A percentile compares a stretch with the other conserved stretches of the same genome.
These are phyloP conservation scores for Talaromyces borbonicus DNA, from an alignment of 495 filamentous ascomycete species.

Conservation along the genomic window DNA sequence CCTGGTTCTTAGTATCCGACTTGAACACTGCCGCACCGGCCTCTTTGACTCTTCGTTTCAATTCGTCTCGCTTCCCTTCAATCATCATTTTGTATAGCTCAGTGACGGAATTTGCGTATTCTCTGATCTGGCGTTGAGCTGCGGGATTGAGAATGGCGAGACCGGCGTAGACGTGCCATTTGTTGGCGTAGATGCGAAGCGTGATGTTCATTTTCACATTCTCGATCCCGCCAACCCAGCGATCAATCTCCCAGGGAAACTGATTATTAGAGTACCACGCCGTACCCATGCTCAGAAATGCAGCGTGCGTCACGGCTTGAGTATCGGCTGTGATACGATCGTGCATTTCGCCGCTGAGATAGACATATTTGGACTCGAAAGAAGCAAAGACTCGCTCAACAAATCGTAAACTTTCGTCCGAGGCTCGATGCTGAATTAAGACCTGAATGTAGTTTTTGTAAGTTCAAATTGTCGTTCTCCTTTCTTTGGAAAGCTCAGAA, in stretches of 20 bases:
- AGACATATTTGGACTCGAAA: constrained; percentile 71
- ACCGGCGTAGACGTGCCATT: constrained; percentile 98
- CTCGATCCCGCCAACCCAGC: constrained; percentile 94
- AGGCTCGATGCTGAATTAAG: constrained; percentile 84
- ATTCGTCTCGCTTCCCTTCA: constrained; percentile 66
- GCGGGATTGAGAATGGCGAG: constrained; percentile 92
- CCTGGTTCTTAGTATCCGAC: constrained; percentile 41
- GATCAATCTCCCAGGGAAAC: constrained; percentile 89
- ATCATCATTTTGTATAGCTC: constrained; percentile 96
- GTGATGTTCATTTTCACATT: constrained; percentile 99
- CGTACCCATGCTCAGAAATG: constrained; percentile 93
- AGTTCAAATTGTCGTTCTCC: not conserved
- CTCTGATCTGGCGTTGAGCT: constrained; percentile 81
- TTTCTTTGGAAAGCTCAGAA: not conserved
- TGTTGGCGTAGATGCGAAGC: constrained; percentile 91
- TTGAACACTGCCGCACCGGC: constrained; percentile 77
- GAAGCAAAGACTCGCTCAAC: constrained; percentile 74
- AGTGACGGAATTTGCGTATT: constrained; percentile 87
- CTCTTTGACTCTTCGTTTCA: constrained; percentile 65
- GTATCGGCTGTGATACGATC: constrained; percentile 97
- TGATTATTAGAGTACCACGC: constrained; percentile 89
- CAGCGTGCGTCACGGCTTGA: constrained; percentile 94
- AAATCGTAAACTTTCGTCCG: constrained; percentile 61
- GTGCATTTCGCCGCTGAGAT: constrained; percentile 76
- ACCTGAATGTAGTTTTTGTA: too few species aligned